Percentiles rank a stretch among this genome's conserved stretches.
These are phyloP conservation scores for Nannochloropsis salina DNA, from an alignment of 108 stramenopile genomes.

Conservation along the genomic window DNA sequence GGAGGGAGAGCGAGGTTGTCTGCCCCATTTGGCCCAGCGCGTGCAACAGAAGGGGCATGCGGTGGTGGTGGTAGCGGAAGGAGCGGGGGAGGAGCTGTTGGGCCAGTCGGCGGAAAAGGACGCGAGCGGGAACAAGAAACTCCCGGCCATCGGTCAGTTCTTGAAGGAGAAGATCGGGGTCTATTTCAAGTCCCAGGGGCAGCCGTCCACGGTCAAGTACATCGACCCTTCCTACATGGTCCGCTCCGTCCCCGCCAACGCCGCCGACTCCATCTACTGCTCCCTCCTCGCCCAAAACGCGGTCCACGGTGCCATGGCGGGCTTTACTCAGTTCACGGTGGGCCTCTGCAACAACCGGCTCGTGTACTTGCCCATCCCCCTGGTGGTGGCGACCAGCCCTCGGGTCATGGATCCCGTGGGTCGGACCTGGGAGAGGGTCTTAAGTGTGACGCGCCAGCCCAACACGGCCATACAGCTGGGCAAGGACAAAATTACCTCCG, in stretches of 20 bases:
- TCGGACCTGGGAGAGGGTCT: slow-evolving; percentile 91
- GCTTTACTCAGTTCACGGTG: slow-evolving; percentile 88
- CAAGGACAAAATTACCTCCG: slow-evolving; percentile 16
- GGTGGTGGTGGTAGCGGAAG: slow-evolving; percentile 95
- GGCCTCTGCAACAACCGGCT: slow-evolving; percentile 91
- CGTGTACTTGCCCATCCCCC: slow-evolving; percentile 77
- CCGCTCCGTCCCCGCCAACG: slow-evolving; percentile 89
- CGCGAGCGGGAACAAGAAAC: slow-evolving; percentile 88
- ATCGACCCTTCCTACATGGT: slow-evolving; percentile 98
- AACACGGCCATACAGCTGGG: slow-evolving; percentile 59
- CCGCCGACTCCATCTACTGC: slow-evolving; percentile 86
- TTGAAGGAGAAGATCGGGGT: slow-evolving; percentile 69
- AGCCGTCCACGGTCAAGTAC: slow-evolving; percentile 71
- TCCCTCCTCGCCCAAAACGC: slow-evolving; percentile 95
- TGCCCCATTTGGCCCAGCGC: slow-evolving; percentile 72
- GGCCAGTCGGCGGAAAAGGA: slow-evolving; percentile 76
- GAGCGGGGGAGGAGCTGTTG: slow-evolving; percentile 90
- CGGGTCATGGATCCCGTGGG: slow-evolving; percentile 82
- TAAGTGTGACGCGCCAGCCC: slow-evolving; percentile 86
- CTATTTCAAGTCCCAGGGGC: slow-evolving; percentile 60
- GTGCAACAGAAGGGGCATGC: slow-evolving; percentile 89
- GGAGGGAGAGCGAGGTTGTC: slow-evolving; percentile 77
- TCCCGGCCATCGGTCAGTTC: slow-evolving; percentile 85
- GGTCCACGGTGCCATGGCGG: slow-evolving; percentile 97
- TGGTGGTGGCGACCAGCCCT: slow-evolving; percentile 82